These are phyloP conservation scores for Irpex sp. DNA, from an alignment of 1,284 basidiomycete genomes.

Conservation along the genomic window DNA sequence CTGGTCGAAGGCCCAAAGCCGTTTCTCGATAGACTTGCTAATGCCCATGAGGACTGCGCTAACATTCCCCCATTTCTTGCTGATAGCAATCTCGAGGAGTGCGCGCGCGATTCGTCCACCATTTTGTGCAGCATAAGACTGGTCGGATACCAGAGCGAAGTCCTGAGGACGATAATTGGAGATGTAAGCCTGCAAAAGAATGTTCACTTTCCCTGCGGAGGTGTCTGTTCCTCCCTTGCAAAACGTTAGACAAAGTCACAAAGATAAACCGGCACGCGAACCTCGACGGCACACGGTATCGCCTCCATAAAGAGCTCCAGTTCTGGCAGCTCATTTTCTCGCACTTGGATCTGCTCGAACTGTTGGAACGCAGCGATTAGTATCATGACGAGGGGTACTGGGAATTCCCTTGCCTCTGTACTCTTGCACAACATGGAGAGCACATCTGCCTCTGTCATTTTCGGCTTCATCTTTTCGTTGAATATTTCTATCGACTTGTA, in stretches of 20 bases:
- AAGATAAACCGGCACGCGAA: constrained; percentile 26
- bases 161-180: constrained; percentile 84
- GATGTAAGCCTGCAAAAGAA: constrained; percentile 91
- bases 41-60: constrained; percentile 84
- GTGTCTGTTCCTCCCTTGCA: constrained; percentile 71
- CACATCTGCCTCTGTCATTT: constrained; percentile 94
- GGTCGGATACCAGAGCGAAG: constrained; percentile 96
- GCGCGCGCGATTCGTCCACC: constrained; percentile 93
- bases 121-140: constrained; percentile 91
- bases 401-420: constrained; percentile 68
- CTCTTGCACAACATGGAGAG: constrained; percentile 86
- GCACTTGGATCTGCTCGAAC: constrained; percentile 94
- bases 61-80: constrained; percentile 86
- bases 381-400: not conserved
- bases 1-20: constrained; percentile 96
- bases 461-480: constrained; percentile 77
- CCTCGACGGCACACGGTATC: constrained; percentile 79
- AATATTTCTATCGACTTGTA: constrained; percentile 88
- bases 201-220: constrained; percentile 91
- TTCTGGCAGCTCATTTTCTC: constrained; percentile 89
- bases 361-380: constrained; percentile 27
- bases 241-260: not conserved
- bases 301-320: constrained; percentile 69
- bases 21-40: constrained; percentile 91
- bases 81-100: constrained; percentile 91